Evolutionary conservation across 768 basidiomycete species (phyloP), one percentile per base, ranked within the genome.

Genomic region (Phylloporus arenicola): DNA sequence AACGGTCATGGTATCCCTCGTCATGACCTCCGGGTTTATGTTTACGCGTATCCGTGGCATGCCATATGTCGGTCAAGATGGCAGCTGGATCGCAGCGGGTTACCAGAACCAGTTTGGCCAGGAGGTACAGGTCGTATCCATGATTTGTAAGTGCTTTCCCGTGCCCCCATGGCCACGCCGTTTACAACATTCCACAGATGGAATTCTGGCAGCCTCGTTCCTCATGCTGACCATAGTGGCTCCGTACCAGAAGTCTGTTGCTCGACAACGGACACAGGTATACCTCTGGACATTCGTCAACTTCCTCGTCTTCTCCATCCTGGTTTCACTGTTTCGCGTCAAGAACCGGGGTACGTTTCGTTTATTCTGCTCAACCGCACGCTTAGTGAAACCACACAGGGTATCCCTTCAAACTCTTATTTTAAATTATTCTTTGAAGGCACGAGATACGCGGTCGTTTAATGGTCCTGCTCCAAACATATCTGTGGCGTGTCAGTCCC

Each of bases 11-110:
- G 78, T 82, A 9, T 84, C 90, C 17, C 69, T 86, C 27, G 70
- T 91, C 59, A 95, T 97, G 85, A 94, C 84, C 19, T 83, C 86
- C 9, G 96, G 96, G 8, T 88, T 83, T 74, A 99, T 99, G 96
- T 99, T 95, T 72, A 88, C 88, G 51, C 87, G 86, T 56, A 99
- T 99, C 59, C 84, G 95, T 54, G 77, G 77, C 29, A 77, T 77
- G 42, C 93, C 92, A 3, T 92, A 80, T 63, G 73, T 72, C 20
- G 82, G 80, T 25, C 72, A 73, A 0, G 76, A 80, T 48, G 83
- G 84, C 20, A 72, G 78, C 43, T 93, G 92, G 87, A 86, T 99
- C 60, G 88, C 92, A 9, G 76, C 71, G 10, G 95, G 95, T 5
- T 97, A 84, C 71, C 84, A 86, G 64, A 92, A 83, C 59, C 93